These are phyloP conservation scores for Diaporthe sp. DNA, from an alignment of 2,329 filamentous ascomycete species.

Conservation along the genomic window DNA sequence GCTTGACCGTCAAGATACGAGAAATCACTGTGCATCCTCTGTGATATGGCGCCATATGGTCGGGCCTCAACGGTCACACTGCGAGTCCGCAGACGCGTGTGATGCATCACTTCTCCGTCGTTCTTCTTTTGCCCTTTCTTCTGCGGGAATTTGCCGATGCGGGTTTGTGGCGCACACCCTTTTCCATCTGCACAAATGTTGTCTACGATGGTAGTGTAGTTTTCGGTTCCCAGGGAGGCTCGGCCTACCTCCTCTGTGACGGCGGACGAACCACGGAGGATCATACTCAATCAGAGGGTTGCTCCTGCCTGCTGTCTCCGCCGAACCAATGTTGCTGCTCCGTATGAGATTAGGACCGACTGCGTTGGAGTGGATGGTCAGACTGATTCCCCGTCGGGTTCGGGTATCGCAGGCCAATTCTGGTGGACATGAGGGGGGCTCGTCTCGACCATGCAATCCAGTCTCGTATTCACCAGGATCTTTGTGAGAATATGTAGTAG, in stretches of 20 bases:
- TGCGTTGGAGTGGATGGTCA: slow-evolving; percentile 3
- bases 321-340: background rate
- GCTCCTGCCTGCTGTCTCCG: background rate
- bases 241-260: background rate
- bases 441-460: background rate
- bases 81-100: background rate
- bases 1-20: background rate
- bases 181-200: background rate
- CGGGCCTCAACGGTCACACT: slow-evolving; percentile 12
- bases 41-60: slow-evolving; percentile 9
- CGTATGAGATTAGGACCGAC: slow-evolving; percentile 3
- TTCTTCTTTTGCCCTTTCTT: too few relatives aligned
- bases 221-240: background rate
- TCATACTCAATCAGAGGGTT: background rate
- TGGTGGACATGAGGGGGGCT: background rate
- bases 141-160: slow-evolving; percentile 27
- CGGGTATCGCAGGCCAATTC: background rate
- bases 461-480: background rate
- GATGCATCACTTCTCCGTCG: background rate
- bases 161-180: slow-evolving; percentile 25
- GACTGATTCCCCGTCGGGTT: background rate
- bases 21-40: background rate
- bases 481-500: background rate
- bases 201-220: background rate
- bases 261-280: background rate